Base-by-base conservation (phyloP, 768 basidiomycete species). In the Serpula lacrymans region DNA sequence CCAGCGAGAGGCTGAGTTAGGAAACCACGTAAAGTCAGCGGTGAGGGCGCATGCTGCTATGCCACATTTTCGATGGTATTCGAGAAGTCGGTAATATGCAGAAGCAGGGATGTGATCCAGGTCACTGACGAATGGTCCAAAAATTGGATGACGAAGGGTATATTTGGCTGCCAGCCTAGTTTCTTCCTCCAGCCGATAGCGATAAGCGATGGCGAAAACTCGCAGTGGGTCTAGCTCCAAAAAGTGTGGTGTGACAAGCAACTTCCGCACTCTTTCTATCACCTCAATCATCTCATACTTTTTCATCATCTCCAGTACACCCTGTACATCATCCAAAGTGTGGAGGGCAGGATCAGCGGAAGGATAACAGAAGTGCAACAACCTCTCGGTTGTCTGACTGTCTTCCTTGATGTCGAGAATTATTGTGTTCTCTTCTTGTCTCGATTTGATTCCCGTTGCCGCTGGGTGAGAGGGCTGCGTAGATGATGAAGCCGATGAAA, bases 241-340 rank as follows among this genome's bases (percentile, higher is more conserved):
- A 41, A 61, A 51, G 6, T 44, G 29, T 2, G 58, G 56, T 34
- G 52, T 43, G 20, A 52, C 41, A 2, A 69, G 56, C 16, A 54
- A 44, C 13, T 47, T 39, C 34, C 54, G 59, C 28, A 68, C 55
- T 13, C 55, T 51, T 28, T 51, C 46, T 45, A 59, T 54, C 40
- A 62, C 40, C 3, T 54, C 55, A 32, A 50, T 54, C 63, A 71
- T 67, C 37, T 55, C 58, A 42, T 71, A 71, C 48, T 70, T 71
- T 13, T 44, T 49, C 48, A 67, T 68, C 46, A 60, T 57, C 34
- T 54, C 55, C 46, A 70, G 37, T 20, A 66, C 55, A 30, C 50
- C 36, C 31, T 60, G 62, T 23, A 71, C 52, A 32, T 67, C 59
- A 26, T 63, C 60, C 16, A 69, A 58, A 18, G 52, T 55, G 1